phyloP scores from a whole-genome alignment of 2,329 filamentous ascomycete genomes.

The Chalaropsis thielavioides region DNA sequence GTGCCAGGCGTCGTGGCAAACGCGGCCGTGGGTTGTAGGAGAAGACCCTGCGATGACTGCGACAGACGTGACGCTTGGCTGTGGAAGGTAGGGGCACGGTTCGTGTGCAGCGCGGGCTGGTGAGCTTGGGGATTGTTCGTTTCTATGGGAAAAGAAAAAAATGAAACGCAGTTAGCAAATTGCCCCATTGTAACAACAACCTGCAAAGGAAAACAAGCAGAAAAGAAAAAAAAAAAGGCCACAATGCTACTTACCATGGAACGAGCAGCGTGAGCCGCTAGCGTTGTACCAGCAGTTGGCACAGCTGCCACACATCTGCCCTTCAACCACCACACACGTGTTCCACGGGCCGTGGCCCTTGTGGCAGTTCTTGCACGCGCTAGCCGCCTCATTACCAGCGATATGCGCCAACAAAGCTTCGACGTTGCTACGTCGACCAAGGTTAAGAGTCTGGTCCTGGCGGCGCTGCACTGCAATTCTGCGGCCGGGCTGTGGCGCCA shows the following conservation, averaged over 20 bases:
- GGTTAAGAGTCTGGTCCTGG: conserved; percentile 39
- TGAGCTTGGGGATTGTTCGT: conserved; percentile 30
- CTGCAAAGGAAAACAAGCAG: not conserved
- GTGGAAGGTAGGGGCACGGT: conserved; percentile 11
- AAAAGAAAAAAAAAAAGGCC: not conserved
- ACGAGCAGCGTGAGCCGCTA: conserved; percentile 44
- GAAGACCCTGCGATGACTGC: conserved; percentile 15
- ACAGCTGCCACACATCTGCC: conserved; percentile 47
- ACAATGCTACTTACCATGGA: conserved; percentile 35
- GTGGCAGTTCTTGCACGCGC: conserved; percentile 45
- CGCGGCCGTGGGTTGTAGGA: not conserved
- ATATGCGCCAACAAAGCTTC: conserved; percentile 45
- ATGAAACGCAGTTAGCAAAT: not conserved
- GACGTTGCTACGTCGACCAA: conserved; percentile 44
- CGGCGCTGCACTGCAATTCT: conserved; percentile 39
- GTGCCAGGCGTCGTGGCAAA: not conserved
- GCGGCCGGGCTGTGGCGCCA: conserved; percentile 35
- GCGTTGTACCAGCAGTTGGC: conserved; percentile 52
- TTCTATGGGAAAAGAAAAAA: conserved; percentile 24
- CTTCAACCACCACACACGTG: conserved; percentile 42
- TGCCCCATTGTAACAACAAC: no score
- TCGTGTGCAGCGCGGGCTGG: conserved; percentile 20
- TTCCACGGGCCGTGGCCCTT: conserved; percentile 47
- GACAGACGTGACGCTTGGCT: conserved; percentile 18
- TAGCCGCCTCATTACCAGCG: conserved; percentile 33